Evolutionary conservation across 352 stramenopile species (phyloP), one percentile per base, ranked within the genome.

Genomic region (Aphanomyces euteiches): DNA sequence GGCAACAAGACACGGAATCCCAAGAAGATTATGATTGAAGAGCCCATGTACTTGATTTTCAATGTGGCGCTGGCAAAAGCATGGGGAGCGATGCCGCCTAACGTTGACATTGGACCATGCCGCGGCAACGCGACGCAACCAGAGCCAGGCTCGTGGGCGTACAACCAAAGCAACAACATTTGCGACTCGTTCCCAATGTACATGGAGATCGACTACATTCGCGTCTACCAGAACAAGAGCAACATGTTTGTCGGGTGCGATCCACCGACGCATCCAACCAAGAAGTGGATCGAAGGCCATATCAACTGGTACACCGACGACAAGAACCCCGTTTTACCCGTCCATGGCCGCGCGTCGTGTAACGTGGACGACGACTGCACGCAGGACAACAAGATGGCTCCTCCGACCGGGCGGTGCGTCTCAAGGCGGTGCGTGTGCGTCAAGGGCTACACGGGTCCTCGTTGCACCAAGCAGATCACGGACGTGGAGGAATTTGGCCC

Each of bases 201-300:
- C 79, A 79, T 91, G 75, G 86, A 87, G 77, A 72, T 90, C 50
- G 82, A 88, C 72, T 90, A 90, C 77, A 87, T 90, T 6, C 78
- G 83, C 17, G 21, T 67, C 17, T 73, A 56, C 43, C 64, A 70
- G 48, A 50, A 70, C 64, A 61, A 19, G n/a, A 63, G 13, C 8
- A 78, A 56, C 5, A 89, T 89, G 79, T 54, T 70, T 4, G 70
- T 87, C 50, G 81, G 79, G 4, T 89, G 81, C 54, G 78, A 89
- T 65, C 79, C 81, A 0, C 60, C 63, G 1, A 83, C 78, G 0
- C 80, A 89, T 56, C 81, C 81, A 17, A 85, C 81, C 2, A 79
- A 78, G 43, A 59, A 84, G 43, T 89, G 60, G 60, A 89, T 89
- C 66, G 65, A 81, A 37, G 78, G 77, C 19, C 74, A 88, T 41